phyloP scores from a whole-genome alignment of 2,329 filamentous ascomycete species.

The Xylaria sp. region DNA sequence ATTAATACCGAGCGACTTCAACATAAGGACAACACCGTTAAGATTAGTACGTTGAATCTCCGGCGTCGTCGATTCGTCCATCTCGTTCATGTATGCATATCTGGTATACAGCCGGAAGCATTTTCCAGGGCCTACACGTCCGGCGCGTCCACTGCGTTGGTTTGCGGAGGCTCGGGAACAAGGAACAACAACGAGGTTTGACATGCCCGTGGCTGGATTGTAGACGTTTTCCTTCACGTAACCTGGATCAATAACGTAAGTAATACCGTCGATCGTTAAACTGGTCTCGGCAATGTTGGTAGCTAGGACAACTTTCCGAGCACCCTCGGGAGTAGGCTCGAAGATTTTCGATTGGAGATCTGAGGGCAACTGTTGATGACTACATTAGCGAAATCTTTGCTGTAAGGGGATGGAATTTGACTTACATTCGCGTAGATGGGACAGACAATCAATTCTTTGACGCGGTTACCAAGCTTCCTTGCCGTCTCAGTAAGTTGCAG shows the following conservation, averaged over 20 bases:
- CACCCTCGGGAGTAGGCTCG: constrained; percentile 82
- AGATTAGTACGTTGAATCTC: constrained; percentile 93
- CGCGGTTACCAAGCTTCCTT: constrained; percentile 80
- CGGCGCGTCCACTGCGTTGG: constrained; percentile 89
- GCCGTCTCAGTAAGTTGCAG: constrained; percentile 83
- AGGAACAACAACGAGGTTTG: constrained; percentile 85
- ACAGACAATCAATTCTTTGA: constrained; percentile 85
- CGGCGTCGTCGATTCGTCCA: constrained; percentile 88
- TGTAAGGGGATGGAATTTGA: not conserved
- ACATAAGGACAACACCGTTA: constrained; percentile 77
- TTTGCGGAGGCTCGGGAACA: constrained; percentile 91
- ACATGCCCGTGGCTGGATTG: constrained; percentile 90
- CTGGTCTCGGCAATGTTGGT: constrained; percentile 98
- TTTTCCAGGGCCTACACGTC: constrained; percentile 88
- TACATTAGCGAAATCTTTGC: not conserved
- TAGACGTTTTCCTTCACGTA: constrained; percentile 96
- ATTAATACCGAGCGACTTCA: constrained; percentile 91
- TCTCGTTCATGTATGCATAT: constrained; percentile 91
- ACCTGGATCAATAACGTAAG: constrained; percentile 93
- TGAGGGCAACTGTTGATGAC: constrained; percentile 61
- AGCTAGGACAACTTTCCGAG: constrained; percentile 88
- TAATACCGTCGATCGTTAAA: constrained; percentile 93
- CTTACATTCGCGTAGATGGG: constrained; percentile 84
- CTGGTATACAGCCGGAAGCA: constrained; percentile 94
- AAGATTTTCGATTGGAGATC: constrained; percentile 94